phyloP scores from a whole-genome alignment of 495 filamentous ascomycete species.

The Penicillium fimorum region DNA sequence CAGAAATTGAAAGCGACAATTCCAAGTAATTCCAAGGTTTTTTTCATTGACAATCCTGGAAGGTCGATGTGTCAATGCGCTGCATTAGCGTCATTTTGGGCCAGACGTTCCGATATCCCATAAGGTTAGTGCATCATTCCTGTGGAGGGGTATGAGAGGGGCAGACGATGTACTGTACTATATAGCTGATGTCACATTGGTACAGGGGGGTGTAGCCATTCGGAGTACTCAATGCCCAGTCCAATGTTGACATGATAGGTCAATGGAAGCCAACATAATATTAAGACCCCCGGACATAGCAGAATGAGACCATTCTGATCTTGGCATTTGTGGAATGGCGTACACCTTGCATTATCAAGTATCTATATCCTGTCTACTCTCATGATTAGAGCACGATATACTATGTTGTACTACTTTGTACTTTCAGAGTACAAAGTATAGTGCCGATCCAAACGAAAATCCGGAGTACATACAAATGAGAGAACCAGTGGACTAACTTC shows the following conservation, averaged over 20 bases:
- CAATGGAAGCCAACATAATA: background rate
- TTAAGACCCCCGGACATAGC: no score
- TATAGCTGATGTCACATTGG: background rate
- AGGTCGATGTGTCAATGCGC: background rate
- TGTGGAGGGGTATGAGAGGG: background rate
- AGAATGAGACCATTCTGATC: background rate
- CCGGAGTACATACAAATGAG: background rate
- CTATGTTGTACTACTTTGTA: no score
- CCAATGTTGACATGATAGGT: background rate
- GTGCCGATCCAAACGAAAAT: background rate
- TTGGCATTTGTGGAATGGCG: background rate
- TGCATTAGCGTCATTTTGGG: constrained; percentile 3
- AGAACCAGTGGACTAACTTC: background rate
- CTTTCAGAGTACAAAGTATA: background rate
- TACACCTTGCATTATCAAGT: background rate
- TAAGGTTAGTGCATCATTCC: background rate
- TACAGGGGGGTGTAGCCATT: background rate
- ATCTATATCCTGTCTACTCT: background rate
- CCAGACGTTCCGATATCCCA: background rate
- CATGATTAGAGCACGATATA: background rate
- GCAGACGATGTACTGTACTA: background rate
- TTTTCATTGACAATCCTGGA: background rate
- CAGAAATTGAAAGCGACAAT: background rate
- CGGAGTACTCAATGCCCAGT: background rate
- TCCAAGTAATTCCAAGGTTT: background rate